Evolutionary conservation across 768 basidiomycete genomes (phyloP), one percentile per base, ranked within the genome.

Genomic region (Auricularia auricula-judae): DNA sequence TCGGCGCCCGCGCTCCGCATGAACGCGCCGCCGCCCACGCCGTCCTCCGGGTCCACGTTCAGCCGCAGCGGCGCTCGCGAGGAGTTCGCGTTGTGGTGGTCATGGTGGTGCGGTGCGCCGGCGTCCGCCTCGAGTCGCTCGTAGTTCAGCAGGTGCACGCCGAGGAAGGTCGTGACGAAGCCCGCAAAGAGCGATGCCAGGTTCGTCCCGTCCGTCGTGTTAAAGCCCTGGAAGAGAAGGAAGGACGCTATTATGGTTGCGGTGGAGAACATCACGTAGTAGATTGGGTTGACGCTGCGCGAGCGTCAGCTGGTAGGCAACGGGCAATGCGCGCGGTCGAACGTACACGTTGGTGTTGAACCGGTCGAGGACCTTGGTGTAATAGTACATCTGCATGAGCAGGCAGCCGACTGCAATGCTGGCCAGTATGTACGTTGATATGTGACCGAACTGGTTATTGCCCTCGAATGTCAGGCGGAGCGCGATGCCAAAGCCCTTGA

Each of bases 181-280:
- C 80, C 80, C 67, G 76, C 76, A 36, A 81, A 65, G 18, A 81
- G 75, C 2, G 79, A 79, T n/a, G 79, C 64, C 36, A 74, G 77
- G 68, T 78, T 77, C 67, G 70, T 68, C 2, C 68, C 75, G 36
- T 74, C 77, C 16, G 76, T 71, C 23, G 78, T 80, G 68, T 79
- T 78, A 72, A 81, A 76, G 7, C 80, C 80, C 66, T 76, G 75
- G 76, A 81, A 81, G 18, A 81, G 74, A 65, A 81, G 77, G 61
- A 78, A 72, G 8, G 77, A 78, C 0, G 80, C 80, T 63, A 80
- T 67, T 62, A 80, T 76, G 36, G 79, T 80, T 7, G 74, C 74
- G 0, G 78, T 76, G 0, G 76, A 74, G 74, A 81, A 81, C 68
- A 75, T 75, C 68, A 79, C 78, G 68, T 77, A 80, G 71, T 80